Percentiles rank a stretch among this genome's conserved stretches.
Evolutionary conservation across 306 rosid genomes (phyloP).

Genomic region (Lathyrus oleraceus): DNA sequence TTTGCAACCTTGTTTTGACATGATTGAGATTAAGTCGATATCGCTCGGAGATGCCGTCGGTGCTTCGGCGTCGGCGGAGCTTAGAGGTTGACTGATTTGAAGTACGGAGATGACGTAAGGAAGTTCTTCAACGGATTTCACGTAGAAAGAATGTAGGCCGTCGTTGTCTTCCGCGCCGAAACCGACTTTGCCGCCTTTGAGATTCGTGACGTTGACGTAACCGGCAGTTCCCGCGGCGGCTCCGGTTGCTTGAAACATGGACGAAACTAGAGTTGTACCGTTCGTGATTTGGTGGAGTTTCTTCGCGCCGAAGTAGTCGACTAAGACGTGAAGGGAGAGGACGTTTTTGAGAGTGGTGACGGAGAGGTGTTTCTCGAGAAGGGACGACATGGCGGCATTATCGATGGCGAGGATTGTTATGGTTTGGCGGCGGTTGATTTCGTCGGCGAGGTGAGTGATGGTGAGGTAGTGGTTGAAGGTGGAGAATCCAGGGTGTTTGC

Average conservation of each 20-base stretch:
- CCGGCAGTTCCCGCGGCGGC: constrained; percentile 79
- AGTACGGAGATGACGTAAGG: constrained; percentile 76
- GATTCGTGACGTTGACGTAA: constrained; percentile 78
- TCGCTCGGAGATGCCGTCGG: constrained; percentile 70
- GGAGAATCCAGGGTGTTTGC: constrained; percentile 66
- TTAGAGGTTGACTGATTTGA: constrained; percentile 68
- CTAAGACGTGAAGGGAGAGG: constrained; percentile 85
- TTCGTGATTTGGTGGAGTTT: constrained; percentile 83
- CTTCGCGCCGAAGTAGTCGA: constrained; percentile 83
- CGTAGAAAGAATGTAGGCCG: constrained; percentile 66
- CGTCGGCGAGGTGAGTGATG: constrained; percentile 84
- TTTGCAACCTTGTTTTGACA: constrained; percentile 86
- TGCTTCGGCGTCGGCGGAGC: constrained; percentile 92
- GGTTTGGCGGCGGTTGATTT: constrained; percentile 90
- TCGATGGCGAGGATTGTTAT: constrained; percentile 88
- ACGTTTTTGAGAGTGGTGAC: constrained; percentile 67
- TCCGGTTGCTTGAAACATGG: constrained; percentile 83
- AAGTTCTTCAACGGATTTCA: constrained; percentile 64
- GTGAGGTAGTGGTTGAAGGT: constrained; percentile 91
- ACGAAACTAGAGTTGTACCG: constrained; percentile 67
- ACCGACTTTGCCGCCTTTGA: constrained; percentile 79
- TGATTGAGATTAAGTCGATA: constrained; percentile 58
- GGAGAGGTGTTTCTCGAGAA: constrained; percentile 63
- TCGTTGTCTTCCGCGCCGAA: constrained; percentile 66
- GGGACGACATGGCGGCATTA: constrained; percentile 79